phyloP scores from a whole-genome alignment of 2,329 filamentous ascomycete species.

The Onygena corvina region DNA sequence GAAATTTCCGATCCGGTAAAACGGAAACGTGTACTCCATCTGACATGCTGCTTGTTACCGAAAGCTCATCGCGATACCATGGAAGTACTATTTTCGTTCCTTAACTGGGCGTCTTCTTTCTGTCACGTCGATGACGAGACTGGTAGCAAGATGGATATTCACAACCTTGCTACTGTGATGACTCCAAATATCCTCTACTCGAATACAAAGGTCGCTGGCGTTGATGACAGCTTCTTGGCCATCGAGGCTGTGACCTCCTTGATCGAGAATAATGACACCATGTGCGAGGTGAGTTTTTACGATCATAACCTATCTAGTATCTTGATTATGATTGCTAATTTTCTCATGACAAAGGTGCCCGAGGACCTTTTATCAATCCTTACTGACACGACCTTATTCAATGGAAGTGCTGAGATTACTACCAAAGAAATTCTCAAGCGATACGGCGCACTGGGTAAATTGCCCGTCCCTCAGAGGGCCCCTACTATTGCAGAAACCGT shows the following conservation, averaged over 20 bases:
- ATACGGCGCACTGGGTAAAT: constrained; percentile 70
- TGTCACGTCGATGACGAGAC: constrained; percentile 94
- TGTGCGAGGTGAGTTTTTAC: constrained; percentile 65
- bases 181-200: constrained; percentile 80
- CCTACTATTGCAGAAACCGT: constrained; percentile 45
- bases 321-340: not conserved
- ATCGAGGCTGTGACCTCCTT: constrained; percentile 87
- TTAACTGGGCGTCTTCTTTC: constrained; percentile 96
- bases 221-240: constrained; percentile 80
- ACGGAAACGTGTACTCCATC: constrained; percentile 71
- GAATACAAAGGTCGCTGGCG: constrained; percentile 45
- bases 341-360: constrained; percentile 58
- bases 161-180: constrained; percentile 94
- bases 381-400: constrained; percentile 71
- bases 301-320: not conserved
- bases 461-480: constrained; percentile 45
- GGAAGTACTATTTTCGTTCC: constrained; percentile 88
- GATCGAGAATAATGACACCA: constrained; percentile 86
- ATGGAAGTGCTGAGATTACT: constrained; percentile 71
- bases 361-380: constrained; percentile 80
- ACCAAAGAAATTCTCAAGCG: constrained; percentile 94
- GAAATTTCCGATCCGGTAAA: constrained; percentile 70
- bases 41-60: constrained; percentile 83
- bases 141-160: constrained; percentile 97
- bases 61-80: constrained; percentile 87